phyloP scores from a whole-genome alignment of 495 filamentous ascomycete genomes.

The Aspergillus conjunctus region DNA sequence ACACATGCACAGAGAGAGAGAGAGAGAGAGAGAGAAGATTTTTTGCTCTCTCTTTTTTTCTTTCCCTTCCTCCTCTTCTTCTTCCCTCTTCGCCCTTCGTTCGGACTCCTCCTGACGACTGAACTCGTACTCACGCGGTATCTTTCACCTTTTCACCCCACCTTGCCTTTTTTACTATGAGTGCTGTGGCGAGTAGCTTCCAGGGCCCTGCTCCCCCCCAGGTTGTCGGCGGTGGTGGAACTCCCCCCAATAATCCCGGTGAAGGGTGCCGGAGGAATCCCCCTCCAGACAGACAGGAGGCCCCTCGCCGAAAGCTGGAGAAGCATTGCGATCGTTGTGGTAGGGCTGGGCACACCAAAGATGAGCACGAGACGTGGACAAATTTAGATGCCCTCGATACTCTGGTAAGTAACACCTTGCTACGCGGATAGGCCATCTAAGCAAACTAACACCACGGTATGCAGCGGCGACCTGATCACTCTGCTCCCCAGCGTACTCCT shows the following conservation, averaged over 20 bases:
- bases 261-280: background rate
- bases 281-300: background rate
- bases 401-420: background rate
- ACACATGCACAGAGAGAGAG: background rate
- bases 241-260: background rate
- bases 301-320: background rate
- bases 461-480: background rate
- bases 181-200: background rate
- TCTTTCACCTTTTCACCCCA: background rate
- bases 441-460: background rate
- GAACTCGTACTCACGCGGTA: too few relatives aligned
- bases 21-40: too few relatives aligned
- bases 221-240: background rate
- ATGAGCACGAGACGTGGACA: background rate
- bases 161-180: background rate
- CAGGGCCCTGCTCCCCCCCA: background rate
- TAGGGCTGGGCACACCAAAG: background rate
- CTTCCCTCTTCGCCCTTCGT: background rate
- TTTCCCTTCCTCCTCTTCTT: background rate
- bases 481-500: background rate
- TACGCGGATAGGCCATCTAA: background rate
- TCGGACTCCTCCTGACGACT: background rate
- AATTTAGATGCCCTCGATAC: background rate
- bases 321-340: background rate
- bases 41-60: background rate